These are phyloP conservation scores for Backusella morwellensis DNA, from an alignment of 192 early-diverging fungal species.

Conservation along the genomic window DNA sequence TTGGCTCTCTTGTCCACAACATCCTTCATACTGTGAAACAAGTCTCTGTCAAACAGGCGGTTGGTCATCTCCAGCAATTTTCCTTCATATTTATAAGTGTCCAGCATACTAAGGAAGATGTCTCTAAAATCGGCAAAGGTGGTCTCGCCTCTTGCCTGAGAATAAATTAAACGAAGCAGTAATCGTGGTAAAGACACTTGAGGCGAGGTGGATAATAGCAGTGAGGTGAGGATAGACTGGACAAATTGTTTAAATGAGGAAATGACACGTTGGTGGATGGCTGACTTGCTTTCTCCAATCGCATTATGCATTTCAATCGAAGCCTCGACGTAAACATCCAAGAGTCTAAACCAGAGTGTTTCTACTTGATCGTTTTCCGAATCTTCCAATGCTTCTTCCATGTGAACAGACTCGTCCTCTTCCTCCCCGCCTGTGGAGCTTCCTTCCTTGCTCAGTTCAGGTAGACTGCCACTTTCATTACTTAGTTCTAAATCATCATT, in stretches of 20 bases:
- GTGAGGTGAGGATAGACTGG: slow-evolving; percentile 54
- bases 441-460: background rate
- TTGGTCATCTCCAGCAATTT: slow-evolving; percentile 61
- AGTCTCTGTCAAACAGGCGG: slow-evolving; percentile 55
- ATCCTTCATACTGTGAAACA: slow-evolving; percentile 50
- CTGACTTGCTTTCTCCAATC: background rate
- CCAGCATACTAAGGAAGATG: slow-evolving; percentile 60
- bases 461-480: slow-evolving; percentile 14
- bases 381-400: slow-evolving; percentile 6
- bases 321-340: slow-evolving; percentile 57
- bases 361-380: slow-evolving; percentile 48
- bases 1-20: slow-evolving; percentile 48
- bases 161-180: slow-evolving; percentile 51
- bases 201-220: slow-evolving; percentile 55
- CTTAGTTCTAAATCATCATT: slow-evolving; percentile 25
- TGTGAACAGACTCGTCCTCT: background rate
- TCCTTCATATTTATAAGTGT: slow-evolving; percentile 65
- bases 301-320: slow-evolving; percentile 43
- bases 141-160: slow-evolving; percentile 45
- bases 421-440: slow-evolving; percentile 3
- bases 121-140: slow-evolving; percentile 57
- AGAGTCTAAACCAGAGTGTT: slow-evolving; percentile 52
- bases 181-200: slow-evolving; percentile 57
- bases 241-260: slow-evolving; percentile 56
- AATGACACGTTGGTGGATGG: slow-evolving; percentile 39